Evolutionary conservation across 768 basidiomycete genomes (phyloP), one percentile per base, ranked within the genome.

Genomic region (Chalciporus chontae): DNA sequence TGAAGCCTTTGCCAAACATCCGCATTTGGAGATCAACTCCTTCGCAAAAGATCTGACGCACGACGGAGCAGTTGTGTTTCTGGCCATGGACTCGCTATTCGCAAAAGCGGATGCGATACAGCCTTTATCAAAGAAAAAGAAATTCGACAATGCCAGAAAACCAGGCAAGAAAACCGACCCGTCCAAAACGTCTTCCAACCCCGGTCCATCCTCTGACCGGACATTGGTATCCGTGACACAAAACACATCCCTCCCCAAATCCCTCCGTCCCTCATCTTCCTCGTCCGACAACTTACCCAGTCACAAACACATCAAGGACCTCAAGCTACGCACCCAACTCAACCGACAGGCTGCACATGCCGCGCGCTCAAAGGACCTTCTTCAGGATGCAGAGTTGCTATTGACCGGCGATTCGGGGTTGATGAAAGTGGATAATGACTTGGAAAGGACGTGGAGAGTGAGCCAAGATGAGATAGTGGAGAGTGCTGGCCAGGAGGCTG

Each of bases 381-480:
- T 84, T 44, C 71, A 86, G 43, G 88, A 91, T 72, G 83, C 86
- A 18, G 85, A 85, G 44, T 70, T 88, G 58, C 72, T 90, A n/a
- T 68, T 84, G 48, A 71, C 76, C 39, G 85, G 81, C 34, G 88
- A 90, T 10, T 74, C 71, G 1, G 94, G 94, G 1, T 69, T 74
- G 48, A 81, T 97, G 50, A 79, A 87, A 63, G 79, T 79, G 17
- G 92, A 94, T 58, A 80, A 77, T 3, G 82, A 80, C 46, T 76
- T 97, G 69, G 96, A 98, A 63, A 70, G 80, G 62, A 97, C 95
- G 7, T 98, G 93, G 94, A 76, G 90, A 50, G 77, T 93, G 8
- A 74, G 79, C 0, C 96, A 98, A 71, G 73, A 76, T 8, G 94
- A 94, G 52, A 86, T 98, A 52, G 71, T 73, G 10, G 55, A 76